A percentile compares a stretch with the other conserved stretches of the same genome.
These are phyloP conservation scores for Suillus placidus DNA, from an alignment of 768 basidiomycete species.

Conservation along the genomic window DNA sequence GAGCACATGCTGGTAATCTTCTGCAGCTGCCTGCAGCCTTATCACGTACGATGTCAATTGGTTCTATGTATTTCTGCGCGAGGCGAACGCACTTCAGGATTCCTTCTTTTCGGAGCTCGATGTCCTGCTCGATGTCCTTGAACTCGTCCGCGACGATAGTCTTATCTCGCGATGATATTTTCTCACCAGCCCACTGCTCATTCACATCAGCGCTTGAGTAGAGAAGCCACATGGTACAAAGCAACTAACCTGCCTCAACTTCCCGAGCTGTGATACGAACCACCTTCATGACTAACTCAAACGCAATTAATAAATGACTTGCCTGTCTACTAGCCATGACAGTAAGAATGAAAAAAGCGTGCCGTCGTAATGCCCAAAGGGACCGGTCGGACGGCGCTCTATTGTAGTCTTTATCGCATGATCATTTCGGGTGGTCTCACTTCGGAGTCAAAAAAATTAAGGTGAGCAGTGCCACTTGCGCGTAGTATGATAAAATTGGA, in stretches of 20 bases:
- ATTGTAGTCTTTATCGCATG: slow-evolving; percentile 19
- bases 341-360: slow-evolving; percentile 12
- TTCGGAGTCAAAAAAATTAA: slow-evolving; percentile 15
- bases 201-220: slow-evolving; percentile 23
- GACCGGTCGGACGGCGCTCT: neutral
- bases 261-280: slow-evolving; percentile 58
- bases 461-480: slow-evolving; percentile 12
- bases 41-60: neutral
- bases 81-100: slow-evolving; percentile 58
- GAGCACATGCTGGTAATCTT: slow-evolving; percentile 68
- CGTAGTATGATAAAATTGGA: slow-evolving; percentile 8
- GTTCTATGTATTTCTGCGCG: neutral
- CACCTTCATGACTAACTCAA: neutral
- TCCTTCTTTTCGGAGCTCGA: slow-evolving; percentile 78
- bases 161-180: slow-evolving; percentile 84
- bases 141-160: slow-evolving; percentile 78
- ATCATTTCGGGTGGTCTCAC: slow-evolving; percentile 14
- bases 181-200: slow-evolving; percentile 84
- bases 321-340: slow-evolving; percentile 73
- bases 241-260: slow-evolving; percentile 67
- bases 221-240: slow-evolving; percentile 9
- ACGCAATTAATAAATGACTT: slow-evolving; percentile 17
- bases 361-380: neutral
- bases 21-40: slow-evolving; percentile 74
- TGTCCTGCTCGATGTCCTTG: slow-evolving; percentile 78